These are phyloP conservation scores for Amaranthus tricolor DNA, from an alignment of 179 eudicot species.

Conservation along the genomic window DNA sequence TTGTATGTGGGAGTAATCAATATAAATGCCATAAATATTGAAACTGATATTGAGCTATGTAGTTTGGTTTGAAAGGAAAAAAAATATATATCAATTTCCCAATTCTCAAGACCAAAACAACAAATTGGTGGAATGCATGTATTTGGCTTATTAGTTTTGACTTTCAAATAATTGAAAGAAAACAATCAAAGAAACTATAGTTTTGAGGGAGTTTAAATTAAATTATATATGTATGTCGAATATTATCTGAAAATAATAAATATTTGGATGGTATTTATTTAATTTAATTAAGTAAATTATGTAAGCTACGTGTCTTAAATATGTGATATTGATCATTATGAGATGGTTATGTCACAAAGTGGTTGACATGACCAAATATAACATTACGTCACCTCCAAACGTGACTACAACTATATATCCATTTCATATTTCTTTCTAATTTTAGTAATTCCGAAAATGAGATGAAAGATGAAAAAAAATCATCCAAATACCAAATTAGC, in stretches of 20 bases:
- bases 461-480: neutral
- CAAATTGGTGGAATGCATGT: conserved; percentile 13
- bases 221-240: neutral
- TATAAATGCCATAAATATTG: too few relatives aligned
- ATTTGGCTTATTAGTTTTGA: neutral
- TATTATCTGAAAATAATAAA: neutral
- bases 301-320: conserved; percentile 15
- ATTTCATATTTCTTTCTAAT: neutral
- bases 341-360: neutral
- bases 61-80: neutral
- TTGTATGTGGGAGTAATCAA: too few relatives aligned
- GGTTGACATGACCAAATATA: conserved; percentile 10
- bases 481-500: too few relatives aligned
- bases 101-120: neutral
- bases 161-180: neutral
- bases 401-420: conserved; percentile 15
- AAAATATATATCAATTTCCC: too few relatives aligned
- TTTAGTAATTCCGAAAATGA: neutral
- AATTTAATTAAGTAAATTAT: neutral
- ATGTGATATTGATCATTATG: neutral
- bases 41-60: too few relatives aligned
- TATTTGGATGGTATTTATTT: neutral
- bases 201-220: neutral
- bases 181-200: neutral
- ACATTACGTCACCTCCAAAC: conserved; percentile 10